Evolutionary conservation across 768 basidiomycete species (phyloP).

Genomic region (Tricholoma terreum): DNA sequence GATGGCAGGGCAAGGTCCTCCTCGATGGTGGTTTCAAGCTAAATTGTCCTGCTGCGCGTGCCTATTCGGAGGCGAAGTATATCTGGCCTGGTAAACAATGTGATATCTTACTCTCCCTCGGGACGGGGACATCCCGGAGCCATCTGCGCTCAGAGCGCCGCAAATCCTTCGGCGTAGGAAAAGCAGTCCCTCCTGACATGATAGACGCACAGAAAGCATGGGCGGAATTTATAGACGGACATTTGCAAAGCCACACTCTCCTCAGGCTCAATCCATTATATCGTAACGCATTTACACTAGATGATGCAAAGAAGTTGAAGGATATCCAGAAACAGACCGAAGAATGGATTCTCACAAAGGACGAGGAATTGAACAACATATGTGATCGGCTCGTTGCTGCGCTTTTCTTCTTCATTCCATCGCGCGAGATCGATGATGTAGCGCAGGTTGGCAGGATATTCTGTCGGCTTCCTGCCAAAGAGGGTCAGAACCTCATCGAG

Average conservation of each 20-base stretch:
- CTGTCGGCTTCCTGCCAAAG: neutral
- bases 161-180: too few relatives aligned
- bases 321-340: neutral
- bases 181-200: neutral
- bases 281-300: neutral
- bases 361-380: neutral
- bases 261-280: neutral
- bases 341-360: neutral
- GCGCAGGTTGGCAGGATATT: neutral
- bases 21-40: neutral
- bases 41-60: neutral
- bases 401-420: too few relatives aligned
- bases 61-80: neutral
- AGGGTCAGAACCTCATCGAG: neutral
- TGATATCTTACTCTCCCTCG: too few relatives aligned
- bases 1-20: neutral
- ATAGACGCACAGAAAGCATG: neutral
- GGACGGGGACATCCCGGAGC: too few relatives aligned
- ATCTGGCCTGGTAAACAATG: too few relatives aligned
- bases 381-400: too few relatives aligned
- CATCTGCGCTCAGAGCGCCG: too few relatives aligned
- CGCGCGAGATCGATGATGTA: too few relatives aligned
- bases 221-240: too few relatives aligned
- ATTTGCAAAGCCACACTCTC: too few relatives aligned
- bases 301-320: neutral